Base-by-base conservation (phyloP, 192 early-diverging fungal species). In the Linnemannia hyalina region DNA sequence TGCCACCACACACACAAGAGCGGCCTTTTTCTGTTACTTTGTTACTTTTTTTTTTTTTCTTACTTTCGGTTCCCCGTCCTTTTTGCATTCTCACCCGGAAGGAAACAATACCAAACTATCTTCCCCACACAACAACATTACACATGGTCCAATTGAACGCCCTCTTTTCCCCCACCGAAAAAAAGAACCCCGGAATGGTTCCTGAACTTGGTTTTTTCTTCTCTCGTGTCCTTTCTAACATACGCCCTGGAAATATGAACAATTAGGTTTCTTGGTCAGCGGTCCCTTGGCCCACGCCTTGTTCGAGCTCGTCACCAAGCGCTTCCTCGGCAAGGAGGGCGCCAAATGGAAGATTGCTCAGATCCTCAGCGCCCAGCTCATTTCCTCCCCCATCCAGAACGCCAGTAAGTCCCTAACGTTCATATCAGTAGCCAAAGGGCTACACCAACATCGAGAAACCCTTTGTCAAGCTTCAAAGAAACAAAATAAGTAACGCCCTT, bases 301-400 rank as follows among this genome's bases (percentile, higher is more conserved):
- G 80, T 98, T 95, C 90, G 93, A 94, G 69, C 76, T 91, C 57
- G 88, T 97, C 83, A 94, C 94, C 81, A 94, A 91, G 79, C 90
- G 93, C 52, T 96, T 97, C 90, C 89, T 91, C 63, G 92, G 92
- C 69, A 93, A 94, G 71, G 91, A 94, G 68, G 93, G 90, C 63
- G 88, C 90, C 76, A 79, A 90, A 77, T 93, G 92, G 76, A 94
- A 93, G 76, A 80, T 98, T 68, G 83, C 93, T 72, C 93, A 96
- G 78, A 91, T 97, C 40, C 81, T 98, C 75, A 92, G 91, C 42
- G 88, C 92, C 72, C 95, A 96, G 82, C 85, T 98, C 36, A 88
- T 97, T 73, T 93, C 97, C 72, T 94, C 95, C 55, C 97, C 97
- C 26, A 95, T 97, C 76, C 93, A 95, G 85, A 97, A 97, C 89